A percentile compares a stretch with the other conserved stretches of the same genome.
Conservation (phyloP, 129 eudicot genomes). For the Lonicera japonica region DNA sequence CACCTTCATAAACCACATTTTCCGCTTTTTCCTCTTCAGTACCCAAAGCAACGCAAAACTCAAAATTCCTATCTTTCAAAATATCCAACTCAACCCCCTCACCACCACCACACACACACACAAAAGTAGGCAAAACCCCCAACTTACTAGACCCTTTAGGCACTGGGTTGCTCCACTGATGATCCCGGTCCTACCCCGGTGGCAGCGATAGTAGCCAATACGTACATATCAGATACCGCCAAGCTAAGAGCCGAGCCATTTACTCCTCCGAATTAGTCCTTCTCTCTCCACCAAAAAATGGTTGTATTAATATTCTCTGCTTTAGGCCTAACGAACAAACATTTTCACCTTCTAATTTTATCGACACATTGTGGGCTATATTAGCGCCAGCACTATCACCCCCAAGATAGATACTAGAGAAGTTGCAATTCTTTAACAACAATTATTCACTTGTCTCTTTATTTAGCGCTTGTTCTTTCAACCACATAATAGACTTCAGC, state of each 20-base stretch:
- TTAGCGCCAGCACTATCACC: conserved; percentile 95
- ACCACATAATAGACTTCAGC: conserved; percentile 43
- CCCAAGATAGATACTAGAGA: conserved; percentile 39
- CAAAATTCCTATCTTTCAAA: conserved; percentile 66
- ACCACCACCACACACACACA: conserved; percentile 62
- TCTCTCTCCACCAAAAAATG: conserved; percentile 72
- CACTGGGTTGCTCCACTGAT: conserved; percentile 73
- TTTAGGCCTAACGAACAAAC: conserved; percentile 29
- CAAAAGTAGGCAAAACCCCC: conserved; percentile 30
- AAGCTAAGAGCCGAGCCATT: conserved; percentile 41
- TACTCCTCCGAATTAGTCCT: conserved; percentile 58
- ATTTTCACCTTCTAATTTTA: conserved; percentile 5
- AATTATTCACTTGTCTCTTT: conserved; percentile 4
- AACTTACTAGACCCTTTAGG: conserved; percentile 23
- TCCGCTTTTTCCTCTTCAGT: conserved; percentile 48
- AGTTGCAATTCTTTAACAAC: conserved; percentile 41
- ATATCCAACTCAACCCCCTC: conserved; percentile 70
- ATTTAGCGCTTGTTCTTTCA: conserved; percentile 33
- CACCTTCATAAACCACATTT: conserved; percentile 47
- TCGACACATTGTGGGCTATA: conserved; percentile 56
- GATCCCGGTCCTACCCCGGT: conserved; percentile 55
- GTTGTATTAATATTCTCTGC: conserved; percentile 60
- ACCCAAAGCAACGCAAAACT: conserved; percentile 44
- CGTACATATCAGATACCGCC: conserved; percentile 48
- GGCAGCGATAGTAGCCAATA: conserved; percentile 81